Conservation (phyloP, 2,329 filamentous ascomycete genomes). For the Septoria linicola region DNA sequence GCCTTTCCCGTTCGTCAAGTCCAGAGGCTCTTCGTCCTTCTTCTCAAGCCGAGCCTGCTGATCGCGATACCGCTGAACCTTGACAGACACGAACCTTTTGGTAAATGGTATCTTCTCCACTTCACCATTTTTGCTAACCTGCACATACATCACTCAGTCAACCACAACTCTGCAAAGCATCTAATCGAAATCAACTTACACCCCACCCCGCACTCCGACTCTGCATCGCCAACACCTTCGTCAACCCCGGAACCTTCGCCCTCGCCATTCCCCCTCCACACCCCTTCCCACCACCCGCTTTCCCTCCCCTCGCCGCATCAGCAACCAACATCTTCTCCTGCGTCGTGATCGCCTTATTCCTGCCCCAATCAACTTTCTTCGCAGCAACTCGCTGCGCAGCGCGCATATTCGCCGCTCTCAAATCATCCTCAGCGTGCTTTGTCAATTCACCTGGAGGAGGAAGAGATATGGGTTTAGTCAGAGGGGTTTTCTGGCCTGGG, state of each 20-base stretch:
- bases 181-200: not conserved
- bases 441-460: constrained; percentile 1
- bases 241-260: not conserved
- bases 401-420: not conserved
- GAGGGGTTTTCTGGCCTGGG: not conserved
- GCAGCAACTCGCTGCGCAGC: not conserved
- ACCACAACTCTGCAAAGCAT: not conserved
- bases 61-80: not conserved
- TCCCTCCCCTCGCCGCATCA: constrained; percentile 1
- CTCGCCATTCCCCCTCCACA: not conserved
- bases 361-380: not conserved
- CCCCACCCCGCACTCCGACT: constrained; percentile 1
- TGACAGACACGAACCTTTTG: constrained; percentile 2
- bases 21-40: not conserved
- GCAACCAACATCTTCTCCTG: constrained; percentile 15
- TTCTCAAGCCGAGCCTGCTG: too few species aligned
- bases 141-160: not conserved
- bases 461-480: not conserved
- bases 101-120: constrained; percentile 1
- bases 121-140: constrained; percentile 4
- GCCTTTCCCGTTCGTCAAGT: too few species aligned
- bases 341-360: not conserved
- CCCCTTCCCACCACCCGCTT: too few species aligned
- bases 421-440: not conserved
- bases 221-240: constrained; percentile 3